phyloP scores from a whole-genome alignment of 1,284 basidiomycete species.

The Heterobasidion parviporum region DNA sequence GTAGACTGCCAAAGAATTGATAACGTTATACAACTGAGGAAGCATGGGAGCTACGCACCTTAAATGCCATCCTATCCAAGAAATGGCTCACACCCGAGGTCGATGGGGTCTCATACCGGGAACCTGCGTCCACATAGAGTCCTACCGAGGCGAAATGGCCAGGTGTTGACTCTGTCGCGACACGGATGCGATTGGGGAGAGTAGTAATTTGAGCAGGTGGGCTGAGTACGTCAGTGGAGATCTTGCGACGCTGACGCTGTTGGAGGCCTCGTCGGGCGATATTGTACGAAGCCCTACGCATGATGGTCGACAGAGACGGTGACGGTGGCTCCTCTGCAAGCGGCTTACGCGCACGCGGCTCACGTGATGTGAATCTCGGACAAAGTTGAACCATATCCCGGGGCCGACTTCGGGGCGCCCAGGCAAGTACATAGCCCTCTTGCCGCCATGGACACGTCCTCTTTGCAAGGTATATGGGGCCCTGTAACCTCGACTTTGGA shows the following conservation, averaged over 20 bases:
- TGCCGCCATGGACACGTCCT: background rate
- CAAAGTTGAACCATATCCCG: background rate
- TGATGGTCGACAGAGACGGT: background rate
- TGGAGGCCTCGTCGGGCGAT: background rate
- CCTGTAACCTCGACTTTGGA: conserved; percentile 61
- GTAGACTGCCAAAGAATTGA: conserved; percentile 41
- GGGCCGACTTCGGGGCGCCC: too few species aligned
- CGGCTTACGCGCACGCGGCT: too few species aligned
- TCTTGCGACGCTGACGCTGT: background rate
- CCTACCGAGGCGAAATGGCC: conserved; percentile 95
- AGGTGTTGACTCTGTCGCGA: conserved; percentile 86
- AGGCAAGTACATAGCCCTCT: background rate
- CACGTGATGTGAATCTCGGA: background rate
- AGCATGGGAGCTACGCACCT: conserved; percentile 43
- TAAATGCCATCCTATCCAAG: conserved; percentile 93
- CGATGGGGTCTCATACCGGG: conserved; percentile 78
- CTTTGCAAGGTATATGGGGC: conserved; percentile 31
- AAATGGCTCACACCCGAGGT: conserved; percentile 87
- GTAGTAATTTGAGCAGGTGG: conserved; percentile 64
- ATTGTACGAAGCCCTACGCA: background rate
- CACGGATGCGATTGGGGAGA: conserved; percentile 85
- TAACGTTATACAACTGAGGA: background rate
- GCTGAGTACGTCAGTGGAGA: conserved; percentile 11
- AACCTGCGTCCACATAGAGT: conserved; percentile 90
- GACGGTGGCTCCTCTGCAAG: too few species aligned